These are phyloP conservation scores for Rhynchospora tenuis DNA, from an alignment of 176 grass and related monocot species.

Conservation along the genomic window DNA sequence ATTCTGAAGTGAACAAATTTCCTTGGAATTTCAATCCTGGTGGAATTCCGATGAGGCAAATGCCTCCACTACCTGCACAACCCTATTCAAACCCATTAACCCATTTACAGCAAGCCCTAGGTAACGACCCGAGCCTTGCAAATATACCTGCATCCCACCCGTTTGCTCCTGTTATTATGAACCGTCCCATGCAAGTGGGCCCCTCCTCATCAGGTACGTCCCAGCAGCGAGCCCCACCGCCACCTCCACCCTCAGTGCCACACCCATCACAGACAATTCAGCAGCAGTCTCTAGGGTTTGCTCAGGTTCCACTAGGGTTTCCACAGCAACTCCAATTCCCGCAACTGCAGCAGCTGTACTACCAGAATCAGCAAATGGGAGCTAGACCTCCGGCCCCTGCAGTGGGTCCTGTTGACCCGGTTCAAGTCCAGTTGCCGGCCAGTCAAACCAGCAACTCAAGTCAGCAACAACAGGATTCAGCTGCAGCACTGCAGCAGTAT, in stretches of 20 bases:
- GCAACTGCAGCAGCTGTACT: slow-evolving; percentile 58
- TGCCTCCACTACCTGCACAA: slow-evolving; percentile 46
- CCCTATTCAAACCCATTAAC: slow-evolving; percentile 47
- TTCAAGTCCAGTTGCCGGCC: not conserved
- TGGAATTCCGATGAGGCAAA: slow-evolving; percentile 37
- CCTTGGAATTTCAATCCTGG: slow-evolving; percentile 57
- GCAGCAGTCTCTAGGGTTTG: slow-evolving; percentile 43
- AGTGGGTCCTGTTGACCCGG: not conserved
- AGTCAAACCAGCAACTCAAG: not conserved
- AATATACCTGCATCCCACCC: slow-evolving; percentile 39
- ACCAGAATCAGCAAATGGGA: slow-evolving; percentile 28
- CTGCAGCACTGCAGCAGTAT: slow-evolving; percentile 53
- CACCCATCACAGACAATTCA: slow-evolving; percentile 75
- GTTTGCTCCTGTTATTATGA: slow-evolving; percentile 40
- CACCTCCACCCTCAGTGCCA: slow-evolving; percentile 72
- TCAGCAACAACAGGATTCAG: slow-evolving; percentile 54
- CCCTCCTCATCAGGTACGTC: not conserved
- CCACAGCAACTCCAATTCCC: slow-evolving; percentile 61
- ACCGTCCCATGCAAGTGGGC: slow-evolving; percentile 15
- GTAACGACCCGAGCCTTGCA: slow-evolving; percentile 46
- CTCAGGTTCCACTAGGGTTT: slow-evolving; percentile 71
- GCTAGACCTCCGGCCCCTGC: not conserved
- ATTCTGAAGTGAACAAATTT: slow-evolving; percentile 48
- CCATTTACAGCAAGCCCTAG: slow-evolving; percentile 43
- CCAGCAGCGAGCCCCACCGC: slow-evolving; percentile 52